Percentiles rank a stretch among this genome's conserved stretches.
Evolutionary conservation across 306 rosid species (phyloP).

Genomic region (Malus fusca): DNA sequence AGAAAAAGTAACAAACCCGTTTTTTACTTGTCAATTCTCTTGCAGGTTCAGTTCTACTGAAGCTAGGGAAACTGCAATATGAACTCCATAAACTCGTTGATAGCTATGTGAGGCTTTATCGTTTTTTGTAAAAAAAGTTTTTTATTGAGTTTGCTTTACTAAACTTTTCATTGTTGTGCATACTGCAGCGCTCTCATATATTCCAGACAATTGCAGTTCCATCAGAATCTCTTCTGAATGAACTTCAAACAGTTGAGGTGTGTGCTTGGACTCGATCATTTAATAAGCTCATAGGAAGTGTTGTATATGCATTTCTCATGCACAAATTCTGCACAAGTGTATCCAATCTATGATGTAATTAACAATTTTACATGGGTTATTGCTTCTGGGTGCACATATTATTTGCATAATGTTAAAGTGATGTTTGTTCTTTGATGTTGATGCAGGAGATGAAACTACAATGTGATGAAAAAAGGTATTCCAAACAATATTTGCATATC

Average conservation of each 20-base stretch:
- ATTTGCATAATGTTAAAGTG: background rate
- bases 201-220: constrained; percentile 83
- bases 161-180: constrained; percentile 16
- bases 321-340: background rate
- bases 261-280: constrained; percentile 15
- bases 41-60: constrained; percentile 72
- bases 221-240: constrained; percentile 92
- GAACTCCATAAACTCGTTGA: constrained; percentile 76
- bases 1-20: background rate
- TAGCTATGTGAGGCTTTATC: constrained; percentile 52
- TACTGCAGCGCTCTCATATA: constrained; percentile 81
- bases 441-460: constrained; percentile 97
- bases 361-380: background rate
- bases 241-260: constrained; percentile 95
- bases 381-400: background rate
- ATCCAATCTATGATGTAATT: background rate
- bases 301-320: background rate
- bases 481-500: constrained; percentile 6
- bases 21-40: background rate
- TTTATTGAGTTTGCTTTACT: background rate
- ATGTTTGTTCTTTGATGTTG: constrained; percentile 27
- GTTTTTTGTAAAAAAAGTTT: background rate
- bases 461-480: constrained; percentile 92
- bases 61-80: constrained; percentile 77
- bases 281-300: background rate